phyloP scores from a whole-genome alignment of 768 basidiomycete genomes.

The Russula compacta region DNA sequence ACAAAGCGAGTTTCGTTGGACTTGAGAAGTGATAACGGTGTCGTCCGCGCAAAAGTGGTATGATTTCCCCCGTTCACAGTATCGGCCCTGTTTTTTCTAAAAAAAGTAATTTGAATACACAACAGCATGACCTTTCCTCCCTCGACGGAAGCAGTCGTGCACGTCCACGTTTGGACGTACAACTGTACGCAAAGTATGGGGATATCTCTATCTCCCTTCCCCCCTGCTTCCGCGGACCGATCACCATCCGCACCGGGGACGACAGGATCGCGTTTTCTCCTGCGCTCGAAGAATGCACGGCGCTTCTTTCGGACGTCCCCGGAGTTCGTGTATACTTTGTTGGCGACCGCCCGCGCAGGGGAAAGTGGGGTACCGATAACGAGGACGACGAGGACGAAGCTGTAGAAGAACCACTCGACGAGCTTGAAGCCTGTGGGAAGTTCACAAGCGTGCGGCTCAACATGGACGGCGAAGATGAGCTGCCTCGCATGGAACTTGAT shows the following conservation, averaged over 20 bases:
- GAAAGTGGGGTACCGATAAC: not conserved
- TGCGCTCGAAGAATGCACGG: not conserved
- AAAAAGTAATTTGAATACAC: not conserved
- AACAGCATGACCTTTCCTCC: not conserved
- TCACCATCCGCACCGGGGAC: not conserved
- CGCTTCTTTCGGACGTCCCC: not conserved
- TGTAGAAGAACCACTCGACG: not conserved
- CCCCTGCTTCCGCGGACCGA: conserved; percentile 6
- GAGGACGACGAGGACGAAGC: not conserved
- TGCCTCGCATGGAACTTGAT: not conserved
- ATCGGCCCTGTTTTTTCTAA: not conserved
- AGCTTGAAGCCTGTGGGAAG: not conserved
- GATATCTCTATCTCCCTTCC: conserved; percentile 6
- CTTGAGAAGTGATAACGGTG: not conserved
- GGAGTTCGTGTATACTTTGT: conserved; percentile 2
- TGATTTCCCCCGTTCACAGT: not conserved
- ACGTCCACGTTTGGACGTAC: conserved; percentile 1
- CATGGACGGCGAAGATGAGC: conserved; percentile 3
- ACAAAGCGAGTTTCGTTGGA: not conserved
- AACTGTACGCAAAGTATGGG: not conserved
- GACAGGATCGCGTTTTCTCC: conserved; percentile 1
- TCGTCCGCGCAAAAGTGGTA: not conserved
- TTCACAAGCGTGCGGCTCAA: not conserved
- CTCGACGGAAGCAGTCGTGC: not conserved
- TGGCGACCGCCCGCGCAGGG: not conserved